Evolutionary conservation across 805 yeast genomes (phyloP).

Genomic region (Metschnikowia similis): DNA sequence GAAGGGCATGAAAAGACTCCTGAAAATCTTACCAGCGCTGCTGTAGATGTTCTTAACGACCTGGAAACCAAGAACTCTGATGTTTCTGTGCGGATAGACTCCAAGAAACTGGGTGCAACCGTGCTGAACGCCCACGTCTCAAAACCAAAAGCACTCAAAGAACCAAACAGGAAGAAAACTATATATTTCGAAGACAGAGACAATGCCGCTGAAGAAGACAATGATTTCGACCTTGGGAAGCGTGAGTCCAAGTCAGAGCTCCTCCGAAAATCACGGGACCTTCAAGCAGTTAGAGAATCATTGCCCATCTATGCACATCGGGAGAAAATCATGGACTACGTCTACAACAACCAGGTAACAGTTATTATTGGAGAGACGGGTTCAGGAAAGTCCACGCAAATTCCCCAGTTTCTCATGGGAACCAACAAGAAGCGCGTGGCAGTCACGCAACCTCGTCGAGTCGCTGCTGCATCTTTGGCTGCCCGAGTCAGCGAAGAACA

Average conservation of each 20-base stretch:
- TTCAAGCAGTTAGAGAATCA: constrained; percentile 50
- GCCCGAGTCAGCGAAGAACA: constrained; percentile 86
- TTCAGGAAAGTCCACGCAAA: constrained; percentile 95
- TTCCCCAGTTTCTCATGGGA: constrained; percentile 83
- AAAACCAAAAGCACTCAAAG: background rate
- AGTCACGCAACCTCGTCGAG: constrained; percentile 96
- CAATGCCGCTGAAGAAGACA: constrained; percentile 32
- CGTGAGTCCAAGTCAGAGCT: constrained; percentile 22
- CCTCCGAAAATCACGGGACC: constrained; percentile 36
- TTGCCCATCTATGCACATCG: constrained; percentile 77
- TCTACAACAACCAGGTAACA: constrained; percentile 59
- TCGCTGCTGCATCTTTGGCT: constrained; percentile 93
- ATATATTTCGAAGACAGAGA: constrained; percentile 35
- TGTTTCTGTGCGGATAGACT: background rate
- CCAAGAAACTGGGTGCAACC: background rate
- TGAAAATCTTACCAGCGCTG: background rate
- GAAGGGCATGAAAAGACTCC: constrained; percentile 6
- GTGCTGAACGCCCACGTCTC: background rate
- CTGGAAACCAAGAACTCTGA: background rate
- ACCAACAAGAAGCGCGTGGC: constrained; percentile 58
- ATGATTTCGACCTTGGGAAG: constrained; percentile 9
- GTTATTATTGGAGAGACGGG: constrained; percentile 95
- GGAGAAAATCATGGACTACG: constrained; percentile 53
- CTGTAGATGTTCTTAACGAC: background rate
- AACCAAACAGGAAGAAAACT: constrained; percentile 14